phyloP scores from a whole-genome alignment of 2,329 filamentous ascomycete genomes.

The Lasiodiplodia hormozganensis region DNA sequence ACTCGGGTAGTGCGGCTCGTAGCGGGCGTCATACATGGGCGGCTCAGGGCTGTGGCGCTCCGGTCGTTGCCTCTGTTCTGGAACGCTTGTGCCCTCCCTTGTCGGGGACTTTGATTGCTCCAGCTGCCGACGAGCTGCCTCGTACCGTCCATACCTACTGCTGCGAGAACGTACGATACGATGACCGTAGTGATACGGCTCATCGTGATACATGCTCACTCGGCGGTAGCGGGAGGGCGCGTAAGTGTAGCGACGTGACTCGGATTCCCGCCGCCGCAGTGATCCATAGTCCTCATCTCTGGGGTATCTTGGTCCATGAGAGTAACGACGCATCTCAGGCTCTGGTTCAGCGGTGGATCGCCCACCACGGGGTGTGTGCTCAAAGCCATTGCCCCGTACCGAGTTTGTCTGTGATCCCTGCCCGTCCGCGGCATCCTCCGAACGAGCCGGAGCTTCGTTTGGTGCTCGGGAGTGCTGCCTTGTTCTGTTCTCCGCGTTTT shows the following conservation, averaged over 20 bases:
- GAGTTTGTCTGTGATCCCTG: neutral
- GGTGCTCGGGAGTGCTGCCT: constrained; percentile 11
- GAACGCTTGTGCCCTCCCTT: constrained; percentile 11
- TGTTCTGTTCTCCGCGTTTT: constrained; percentile 23
- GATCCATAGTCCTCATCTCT: constrained; percentile 20
- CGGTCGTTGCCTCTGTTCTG: constrained; percentile 18
- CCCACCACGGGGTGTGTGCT: neutral
- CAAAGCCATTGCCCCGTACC: constrained; percentile 9
- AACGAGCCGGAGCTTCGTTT: constrained; percentile 1
- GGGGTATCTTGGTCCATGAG: neutral
- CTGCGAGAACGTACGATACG: constrained; percentile 21
- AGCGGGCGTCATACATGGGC: neutral
- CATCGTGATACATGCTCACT: constrained; percentile 26
- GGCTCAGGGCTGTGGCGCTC: constrained; percentile 17
- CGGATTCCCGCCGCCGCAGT: constrained; percentile 3
- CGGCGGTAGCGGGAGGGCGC: constrained; percentile 25
- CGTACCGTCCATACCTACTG: constrained; percentile 26
- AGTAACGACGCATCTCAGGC: constrained; percentile 5
- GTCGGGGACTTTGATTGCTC: constrained; percentile 27
- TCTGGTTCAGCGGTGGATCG: constrained; percentile 17
- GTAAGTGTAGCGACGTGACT: constrained; percentile 23
- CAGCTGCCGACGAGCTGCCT: constrained; percentile 25
- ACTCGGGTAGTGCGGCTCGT: neutral
- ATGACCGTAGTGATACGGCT: constrained; percentile 8
- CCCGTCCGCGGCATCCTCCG: neutral